A percentile compares a stretch with the other conserved stretches of the same genome.
Evolutionary conservation across 192 early-diverging fungal genomes (phyloP).

Genomic region (Backusella macrospora): DNA sequence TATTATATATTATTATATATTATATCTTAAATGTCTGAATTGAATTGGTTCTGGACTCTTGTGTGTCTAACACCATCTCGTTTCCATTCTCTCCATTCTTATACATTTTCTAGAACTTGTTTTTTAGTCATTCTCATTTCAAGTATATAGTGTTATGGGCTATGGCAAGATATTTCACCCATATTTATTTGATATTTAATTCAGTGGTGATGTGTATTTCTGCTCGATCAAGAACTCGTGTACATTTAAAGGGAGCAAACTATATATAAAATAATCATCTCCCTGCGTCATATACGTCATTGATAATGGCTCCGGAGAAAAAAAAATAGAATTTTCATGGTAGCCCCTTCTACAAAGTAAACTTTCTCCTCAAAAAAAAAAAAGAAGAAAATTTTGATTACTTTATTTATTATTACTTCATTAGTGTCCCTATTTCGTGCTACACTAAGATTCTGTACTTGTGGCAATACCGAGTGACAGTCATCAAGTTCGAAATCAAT

Average conservation of each 20-base stretch:
- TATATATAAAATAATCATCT: not conserved
- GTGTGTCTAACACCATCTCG: not conserved
- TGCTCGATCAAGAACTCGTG: not conserved
- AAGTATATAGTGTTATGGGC: too few species aligned
- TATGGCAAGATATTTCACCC: not conserved
- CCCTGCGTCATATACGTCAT: not conserved
- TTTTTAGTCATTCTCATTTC: not conserved
- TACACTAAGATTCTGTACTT: not conserved
- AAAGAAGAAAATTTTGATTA: not conserved
- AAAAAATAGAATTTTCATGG: too few species aligned
- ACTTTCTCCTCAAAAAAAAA: not conserved
- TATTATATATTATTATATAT: conserved; percentile 1
- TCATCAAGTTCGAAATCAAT: not conserved
- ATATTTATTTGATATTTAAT: not conserved
- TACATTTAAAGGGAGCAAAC: not conserved
- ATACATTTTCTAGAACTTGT: not conserved
- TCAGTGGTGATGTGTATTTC: not conserved
- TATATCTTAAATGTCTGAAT: conserved; percentile 1
- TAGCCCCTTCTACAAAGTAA: too few species aligned
- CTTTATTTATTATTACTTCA: too few species aligned
- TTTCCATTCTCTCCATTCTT: not conserved
- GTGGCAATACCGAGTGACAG: not conserved
- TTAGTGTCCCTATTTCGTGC: not conserved
- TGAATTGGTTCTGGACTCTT: conserved; percentile 12
- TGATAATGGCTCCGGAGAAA: not conserved